Conservation (phyloP, 306 rosid genomes). For the Cyclanthera cordifolia region DNA sequence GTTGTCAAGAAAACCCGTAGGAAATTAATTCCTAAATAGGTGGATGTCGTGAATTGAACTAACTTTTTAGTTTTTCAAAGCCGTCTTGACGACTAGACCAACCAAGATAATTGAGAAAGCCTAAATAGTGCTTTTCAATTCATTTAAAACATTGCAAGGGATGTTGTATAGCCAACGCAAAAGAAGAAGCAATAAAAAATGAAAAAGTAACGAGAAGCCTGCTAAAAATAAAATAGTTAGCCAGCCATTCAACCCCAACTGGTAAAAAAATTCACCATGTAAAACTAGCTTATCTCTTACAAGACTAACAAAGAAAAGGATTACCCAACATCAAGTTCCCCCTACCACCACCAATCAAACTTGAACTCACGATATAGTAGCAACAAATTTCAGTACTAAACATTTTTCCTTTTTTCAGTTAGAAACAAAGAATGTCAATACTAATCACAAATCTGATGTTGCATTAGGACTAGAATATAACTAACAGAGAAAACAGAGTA, state of each 20-base stretch:
- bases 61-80: too few species aligned
- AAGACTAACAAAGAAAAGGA: background rate
- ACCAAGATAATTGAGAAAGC: background rate
- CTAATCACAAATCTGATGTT: slow-evolving; percentile 14
- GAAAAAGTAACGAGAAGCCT: background rate
- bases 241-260: too few species aligned
- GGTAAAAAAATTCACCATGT: background rate
- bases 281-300: background rate
- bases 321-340: background rate
- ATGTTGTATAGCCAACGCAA: background rate
- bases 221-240: too few species aligned
- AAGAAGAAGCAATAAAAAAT: background rate
- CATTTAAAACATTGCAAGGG: background rate
- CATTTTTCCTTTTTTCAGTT: background rate
- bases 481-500: slow-evolving; percentile 81
- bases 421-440: slow-evolving; percentile 23
- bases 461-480: slow-evolving; percentile 47
- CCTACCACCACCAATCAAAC: background rate
- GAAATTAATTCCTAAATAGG: too few species aligned
- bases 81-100: too few species aligned
- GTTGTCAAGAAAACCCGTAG: too few species aligned
- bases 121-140: background rate
- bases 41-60: too few species aligned
- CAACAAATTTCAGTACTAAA: background rate
- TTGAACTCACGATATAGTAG: background rate